Base-by-base conservation (phyloP, 495 filamentous ascomycete genomes). In the Cercophora sp. region DNA sequence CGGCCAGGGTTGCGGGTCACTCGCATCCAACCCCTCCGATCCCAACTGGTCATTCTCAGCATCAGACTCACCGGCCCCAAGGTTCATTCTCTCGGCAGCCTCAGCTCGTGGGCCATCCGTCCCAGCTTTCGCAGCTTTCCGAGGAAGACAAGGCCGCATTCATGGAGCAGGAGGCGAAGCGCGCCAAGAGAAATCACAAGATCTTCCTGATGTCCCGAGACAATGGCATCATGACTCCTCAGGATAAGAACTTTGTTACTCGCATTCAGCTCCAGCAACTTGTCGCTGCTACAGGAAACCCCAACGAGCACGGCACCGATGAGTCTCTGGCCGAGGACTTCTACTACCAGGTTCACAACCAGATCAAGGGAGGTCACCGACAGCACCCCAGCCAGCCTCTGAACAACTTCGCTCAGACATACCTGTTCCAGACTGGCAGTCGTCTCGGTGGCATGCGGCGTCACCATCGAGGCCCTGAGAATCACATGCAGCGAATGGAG, bases 201-300 rank as follows among this genome's bases (percentile, higher is more conserved):
- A 99, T 99, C 48, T 89, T 88, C 61, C 79, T 93, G 20, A 74
- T 99, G 20, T 95, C 94, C 6, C 88, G 85, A 60, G 91, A 94
- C 60, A 97, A 99, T 63, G 94, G 93, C 22, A 67, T 99, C 49
- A 99, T 99, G 93, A 97, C 94, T 16, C 94, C 94, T 2, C 90
- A 96, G 63, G 93, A 99, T 70, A 99, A 99, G 77, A 99, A 96
- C 62, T 99, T 96, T 65, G 93, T 99, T 52, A 96, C 94, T 8
- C 83, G 94, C 11, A 97, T 99, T 46, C 93, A 99, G 63, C 77
- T 99, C 32, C 94, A 97, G 66, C 94, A 97, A 61, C 80, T 99
- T 22, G 88, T 99, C 37, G 83, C 91, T 4, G 89, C 90, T 26
- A 92, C 91, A 37, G 91, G 91, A 9, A 90, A 89, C 62, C 79